Evolutionary conservation across 2,329 filamentous ascomycete genomes (phyloP).

Genomic region (Fusarium sambucinum): DNA sequence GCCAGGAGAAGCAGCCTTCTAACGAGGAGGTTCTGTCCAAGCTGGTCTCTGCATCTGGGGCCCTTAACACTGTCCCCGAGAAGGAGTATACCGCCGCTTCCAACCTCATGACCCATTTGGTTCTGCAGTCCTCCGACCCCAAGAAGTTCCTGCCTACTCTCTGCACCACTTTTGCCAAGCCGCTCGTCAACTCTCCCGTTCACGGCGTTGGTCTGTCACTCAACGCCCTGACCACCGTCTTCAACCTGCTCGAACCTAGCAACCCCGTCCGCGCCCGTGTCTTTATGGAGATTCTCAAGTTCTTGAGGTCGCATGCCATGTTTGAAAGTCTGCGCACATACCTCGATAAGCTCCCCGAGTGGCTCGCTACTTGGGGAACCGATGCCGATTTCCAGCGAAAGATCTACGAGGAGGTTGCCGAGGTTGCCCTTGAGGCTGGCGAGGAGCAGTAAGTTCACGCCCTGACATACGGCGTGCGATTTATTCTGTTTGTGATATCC

Average conservation of each 20-base stretch:
- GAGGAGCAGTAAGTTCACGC: conserved; percentile 75
- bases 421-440: conserved; percentile 81
- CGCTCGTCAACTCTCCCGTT: conserved; percentile 84
- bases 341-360: conserved; percentile 83
- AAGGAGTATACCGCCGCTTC: conserved; percentile 97
- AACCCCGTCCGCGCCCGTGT: conserved; percentile 90
- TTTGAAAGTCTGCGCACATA: conserved; percentile 89
- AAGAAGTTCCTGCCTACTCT: conserved; percentile 88
- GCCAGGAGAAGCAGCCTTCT: conserved; percentile 72
- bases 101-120: conserved; percentile 95
- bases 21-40: conserved; percentile 92
- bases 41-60: conserved; percentile 82
- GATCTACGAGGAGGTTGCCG: conserved; percentile 84
- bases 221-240: conserved; percentile 91
- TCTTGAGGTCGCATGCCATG: conserved; percentile 79
- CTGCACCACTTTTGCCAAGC: conserved; percentile 89
- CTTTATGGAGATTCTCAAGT: conserved; percentile 86
- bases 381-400: conserved; percentile 86
- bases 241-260: conserved; percentile 86
- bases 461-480: conserved; percentile 6
- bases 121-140: conserved; percentile 85
- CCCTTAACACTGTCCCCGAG: conserved; percentile 88
- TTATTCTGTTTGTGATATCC: not conserved
- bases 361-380: conserved; percentile 86
- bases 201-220: conserved; percentile 89